These are phyloP conservation scores for Isochrysis galbana DNA, from an alignment of 78 protist genomes.

Conservation along the genomic window DNA sequence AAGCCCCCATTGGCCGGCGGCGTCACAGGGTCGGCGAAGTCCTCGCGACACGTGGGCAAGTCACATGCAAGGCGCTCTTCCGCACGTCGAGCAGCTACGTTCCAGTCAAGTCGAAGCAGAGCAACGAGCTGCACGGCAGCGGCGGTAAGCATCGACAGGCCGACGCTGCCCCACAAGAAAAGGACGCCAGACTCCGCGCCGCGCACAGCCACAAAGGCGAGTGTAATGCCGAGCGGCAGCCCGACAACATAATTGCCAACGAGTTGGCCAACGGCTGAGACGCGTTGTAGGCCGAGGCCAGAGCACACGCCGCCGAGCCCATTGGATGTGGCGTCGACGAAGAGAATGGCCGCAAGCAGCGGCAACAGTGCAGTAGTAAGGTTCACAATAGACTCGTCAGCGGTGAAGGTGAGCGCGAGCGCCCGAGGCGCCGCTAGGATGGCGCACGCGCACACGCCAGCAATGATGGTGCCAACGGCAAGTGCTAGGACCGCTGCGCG, in stretches of 20 bases:
- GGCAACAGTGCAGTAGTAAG: background rate
- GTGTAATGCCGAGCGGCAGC: background rate
- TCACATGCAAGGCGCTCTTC: background rate
- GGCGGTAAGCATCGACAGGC: background rate
- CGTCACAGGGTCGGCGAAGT: no score
- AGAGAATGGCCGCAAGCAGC: background rate
- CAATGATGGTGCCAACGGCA: background rate
- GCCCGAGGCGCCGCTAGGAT: background rate
- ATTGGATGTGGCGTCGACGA: background rate
- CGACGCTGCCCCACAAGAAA: background rate
- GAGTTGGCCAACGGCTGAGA: background rate
- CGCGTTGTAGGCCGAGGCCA: background rate
- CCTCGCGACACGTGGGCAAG: no score
- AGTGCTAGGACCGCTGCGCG: background rate
- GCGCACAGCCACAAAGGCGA: background rate
- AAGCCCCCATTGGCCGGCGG: no score
- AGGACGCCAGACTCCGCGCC: background rate
- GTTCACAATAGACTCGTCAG: background rate
- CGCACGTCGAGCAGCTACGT: background rate
- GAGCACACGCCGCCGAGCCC: background rate
- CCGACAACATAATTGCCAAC: background rate
- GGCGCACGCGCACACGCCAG: background rate
- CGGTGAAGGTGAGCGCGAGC: background rate
- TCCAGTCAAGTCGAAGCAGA: background rate
- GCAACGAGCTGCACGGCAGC: background rate